Percentiles rank a stretch among this genome's conserved stretches.
These are phyloP conservation scores for Phylloporus sp. DNA, from an alignment of 768 basidiomycete species.

Conservation along the genomic window DNA sequence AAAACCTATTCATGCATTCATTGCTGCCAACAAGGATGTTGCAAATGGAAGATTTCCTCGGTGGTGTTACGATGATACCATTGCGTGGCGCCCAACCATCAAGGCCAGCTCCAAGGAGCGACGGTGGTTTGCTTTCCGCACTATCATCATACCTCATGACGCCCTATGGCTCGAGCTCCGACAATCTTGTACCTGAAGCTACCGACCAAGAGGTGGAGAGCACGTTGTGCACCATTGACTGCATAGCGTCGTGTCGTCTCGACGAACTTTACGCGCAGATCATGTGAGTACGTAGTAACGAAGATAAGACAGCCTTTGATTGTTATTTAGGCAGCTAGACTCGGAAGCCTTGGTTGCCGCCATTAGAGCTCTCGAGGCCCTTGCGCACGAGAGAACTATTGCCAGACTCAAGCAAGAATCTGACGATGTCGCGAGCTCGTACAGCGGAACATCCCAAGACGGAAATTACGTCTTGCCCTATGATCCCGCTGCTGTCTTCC, in stretches of 20 bases:
- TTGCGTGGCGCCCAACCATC: slow-evolving; percentile 69
- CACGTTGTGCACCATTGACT: slow-evolving; percentile 92
- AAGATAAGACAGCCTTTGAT: slow-evolving; percentile 6
- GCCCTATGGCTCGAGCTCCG: slow-evolving; percentile 74
- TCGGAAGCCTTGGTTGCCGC: slow-evolving; percentile 78
- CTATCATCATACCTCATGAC: slow-evolving; percentile 96
- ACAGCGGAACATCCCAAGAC: slow-evolving; percentile 33
- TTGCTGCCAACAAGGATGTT: slow-evolving; percentile 85
- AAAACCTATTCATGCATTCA: slow-evolving; percentile 92
- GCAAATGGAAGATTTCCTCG: slow-evolving; percentile 97
- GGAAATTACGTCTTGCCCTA: slow-evolving; percentile 66
- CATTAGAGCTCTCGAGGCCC: slow-evolving; percentile 78
- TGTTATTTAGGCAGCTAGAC: slow-evolving; percentile 61
- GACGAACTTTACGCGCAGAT: slow-evolving; percentile 95
- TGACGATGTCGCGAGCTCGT: slow-evolving; percentile 47
- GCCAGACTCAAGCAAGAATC: slow-evolving; percentile 65
- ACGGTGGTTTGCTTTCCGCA: slow-evolving; percentile 90
- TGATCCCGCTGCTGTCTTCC: slow-evolving; percentile 92
- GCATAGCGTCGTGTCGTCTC: slow-evolving; percentile 86
- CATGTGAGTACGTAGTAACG: slow-evolving; percentile 51
- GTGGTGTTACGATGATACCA: slow-evolving; percentile 91
- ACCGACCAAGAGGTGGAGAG: slow-evolving; percentile 90
- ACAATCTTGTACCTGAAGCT: slow-evolving; percentile 79
- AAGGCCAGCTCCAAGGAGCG: slow-evolving; percentile 57
- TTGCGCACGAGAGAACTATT: slow-evolving; percentile 88